Base-by-base conservation (phyloP, 2,329 filamentous ascomycete species). In the Arthroderma uncinatum region DNA sequence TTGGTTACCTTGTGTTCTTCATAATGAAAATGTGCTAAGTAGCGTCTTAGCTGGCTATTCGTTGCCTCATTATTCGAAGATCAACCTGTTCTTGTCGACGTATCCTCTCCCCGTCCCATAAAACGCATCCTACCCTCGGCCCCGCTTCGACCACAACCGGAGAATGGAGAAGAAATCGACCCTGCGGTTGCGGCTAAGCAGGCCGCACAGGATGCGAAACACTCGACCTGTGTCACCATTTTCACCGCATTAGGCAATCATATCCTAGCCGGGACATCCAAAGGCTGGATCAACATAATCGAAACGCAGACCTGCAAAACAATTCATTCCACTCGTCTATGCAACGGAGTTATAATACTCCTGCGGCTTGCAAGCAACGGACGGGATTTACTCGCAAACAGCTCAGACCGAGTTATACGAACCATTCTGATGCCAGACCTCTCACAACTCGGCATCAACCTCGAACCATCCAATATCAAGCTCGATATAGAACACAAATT, bases 401-500 rank as follows among this genome's bases (percentile, higher is more conserved):
- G 89, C 53, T 90, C 90, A 64, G 93, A 98, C 71, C 85, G 93
- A 56, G 92, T 97, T 60, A 95, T 98, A 67, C 83, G 94, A 60
- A 96, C 93, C 0, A 86, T 98, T 63, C 83, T 89, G 61, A 80
- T 98, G 63, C 93, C 94, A 0, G 88, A 96, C 65, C 79, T 85
- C 19, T 77, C 73, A 3, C 72, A 74, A 54, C 62, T 74, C n/a
- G 72, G 71, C 8, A 70, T 70, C 54, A 72, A 87, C 64, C 79
- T 95, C 44, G 87, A 95, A 63, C 82, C 87, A 19, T 87, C 94
- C 64, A 92, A 86, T 28, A 86, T 98, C 65, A 86, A 92, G 65
- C 78, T 98, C 40, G 88, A 93, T 40, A 82, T 96, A 10, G 92
- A 98, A 72, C 93, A 98, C 75, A 97, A 96, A 68, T 98, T 97